phyloP scores from a whole-genome alignment of 768 basidiomycete genomes.

The Mycena crocata region DNA sequence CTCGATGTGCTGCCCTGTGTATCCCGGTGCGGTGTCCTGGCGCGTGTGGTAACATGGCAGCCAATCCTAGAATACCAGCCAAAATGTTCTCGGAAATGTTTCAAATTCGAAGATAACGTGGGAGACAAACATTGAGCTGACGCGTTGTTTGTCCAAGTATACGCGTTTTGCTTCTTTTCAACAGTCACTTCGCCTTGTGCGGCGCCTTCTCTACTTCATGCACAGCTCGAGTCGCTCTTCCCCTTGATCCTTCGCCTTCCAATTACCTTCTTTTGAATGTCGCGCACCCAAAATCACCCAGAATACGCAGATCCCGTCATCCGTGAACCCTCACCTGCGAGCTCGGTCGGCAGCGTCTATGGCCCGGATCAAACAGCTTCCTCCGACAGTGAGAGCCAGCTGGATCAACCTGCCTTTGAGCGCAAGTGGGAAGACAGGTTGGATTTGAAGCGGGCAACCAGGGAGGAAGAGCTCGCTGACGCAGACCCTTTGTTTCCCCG shows the following conservation, averaged over 20 bases:
- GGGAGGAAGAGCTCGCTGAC: slow-evolving; percentile 56
- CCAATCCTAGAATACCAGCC: too few species aligned
- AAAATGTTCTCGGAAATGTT: too few species aligned
- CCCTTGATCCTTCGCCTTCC: background rate
- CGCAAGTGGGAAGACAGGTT: slow-evolving; percentile 55
- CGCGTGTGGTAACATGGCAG: too few species aligned
- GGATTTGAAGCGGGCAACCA: slow-evolving; percentile 48
- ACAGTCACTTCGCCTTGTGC: background rate
- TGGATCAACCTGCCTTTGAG: slow-evolving; percentile 55
- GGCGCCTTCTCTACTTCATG: slow-evolving; percentile 5
- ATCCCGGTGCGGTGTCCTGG: too few species aligned
- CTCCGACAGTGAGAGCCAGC: slow-evolving; percentile 55
- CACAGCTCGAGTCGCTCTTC: slow-evolving; percentile 2
- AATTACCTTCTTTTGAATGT: slow-evolving; percentile 10
- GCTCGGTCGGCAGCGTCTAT: slow-evolving; percentile 62
- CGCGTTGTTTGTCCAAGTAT: background rate
- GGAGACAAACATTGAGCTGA: background rate
- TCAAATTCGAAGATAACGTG: background rate
- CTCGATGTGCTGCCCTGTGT: too few species aligned
- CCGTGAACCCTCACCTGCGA: slow-evolving; percentile 63
- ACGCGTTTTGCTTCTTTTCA: background rate
- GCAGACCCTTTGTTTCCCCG: slow-evolving; percentile 50
- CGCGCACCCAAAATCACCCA: slow-evolving; percentile 36
- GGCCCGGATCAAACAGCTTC: slow-evolving; percentile 58
- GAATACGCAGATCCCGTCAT: slow-evolving; percentile 62